These are phyloP conservation scores for Colletotrichum acutatum DNA, from an alignment of 2,329 filamentous ascomycete genomes.

Conservation along the genomic window DNA sequence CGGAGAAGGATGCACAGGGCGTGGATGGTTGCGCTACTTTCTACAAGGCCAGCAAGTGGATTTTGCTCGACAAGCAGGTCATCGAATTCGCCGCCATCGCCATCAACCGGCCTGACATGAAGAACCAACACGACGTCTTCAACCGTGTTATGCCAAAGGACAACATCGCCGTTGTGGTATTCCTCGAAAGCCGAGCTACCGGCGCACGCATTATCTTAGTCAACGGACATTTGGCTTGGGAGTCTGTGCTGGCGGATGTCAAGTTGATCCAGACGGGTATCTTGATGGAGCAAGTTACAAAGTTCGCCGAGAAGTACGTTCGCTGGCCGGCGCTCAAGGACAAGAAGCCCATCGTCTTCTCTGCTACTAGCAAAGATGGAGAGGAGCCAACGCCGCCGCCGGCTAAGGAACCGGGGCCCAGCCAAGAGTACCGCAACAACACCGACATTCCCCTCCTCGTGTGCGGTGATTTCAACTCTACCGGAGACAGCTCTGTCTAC, in stretches of 20 bases:
- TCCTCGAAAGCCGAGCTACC: constrained; percentile 91
- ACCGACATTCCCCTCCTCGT: constrained; percentile 91
- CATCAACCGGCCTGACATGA: constrained; percentile 96
- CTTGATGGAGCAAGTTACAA: constrained; percentile 90
- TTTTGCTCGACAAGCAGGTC: constrained; percentile 92
- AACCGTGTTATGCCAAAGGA: constrained; percentile 99
- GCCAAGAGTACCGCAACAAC: constrained; percentile 85
- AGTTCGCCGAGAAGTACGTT: constrained; percentile 86
- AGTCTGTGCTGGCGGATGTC: constrained; percentile 89
- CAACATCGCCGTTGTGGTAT: constrained; percentile 91
- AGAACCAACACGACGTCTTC: constrained; percentile 96
- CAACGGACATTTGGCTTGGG: constrained; percentile 96
- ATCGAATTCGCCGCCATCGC: constrained; percentile 93
- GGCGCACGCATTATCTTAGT: constrained; percentile 93
- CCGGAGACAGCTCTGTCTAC: constrained; percentile 87
- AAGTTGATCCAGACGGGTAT: constrained; percentile 97
- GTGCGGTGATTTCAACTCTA: constrained; percentile 97
- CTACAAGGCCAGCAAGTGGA: constrained; percentile 94
- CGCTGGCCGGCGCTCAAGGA: constrained; percentile 84
- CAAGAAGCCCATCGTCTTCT: constrained; percentile 70
- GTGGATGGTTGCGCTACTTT: constrained; percentile 98
- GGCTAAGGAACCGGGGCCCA: constrained; percentile 77
- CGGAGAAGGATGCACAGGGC: constrained; percentile 84
- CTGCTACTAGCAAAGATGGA: constrained; percentile 49
- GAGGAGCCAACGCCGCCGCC: constrained; percentile 62